These are phyloP conservation scores for Ganoderma meredithae DNA, from an alignment of 1,284 basidiomycete species.

Conservation along the genomic window DNA sequence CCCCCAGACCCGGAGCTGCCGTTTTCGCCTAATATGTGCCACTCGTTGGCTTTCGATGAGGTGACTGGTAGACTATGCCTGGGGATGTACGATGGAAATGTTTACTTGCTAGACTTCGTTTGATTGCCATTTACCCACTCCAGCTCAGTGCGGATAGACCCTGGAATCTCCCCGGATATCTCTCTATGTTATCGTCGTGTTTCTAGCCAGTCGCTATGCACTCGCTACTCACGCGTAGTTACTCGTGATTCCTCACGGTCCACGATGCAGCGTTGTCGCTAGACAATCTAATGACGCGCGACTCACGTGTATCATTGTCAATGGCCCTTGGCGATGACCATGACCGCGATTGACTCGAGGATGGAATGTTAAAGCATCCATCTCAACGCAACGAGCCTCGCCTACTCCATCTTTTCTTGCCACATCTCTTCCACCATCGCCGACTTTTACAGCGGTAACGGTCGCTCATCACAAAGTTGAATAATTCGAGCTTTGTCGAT, in stretches of 20 bases:
- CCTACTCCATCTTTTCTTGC: neutral
- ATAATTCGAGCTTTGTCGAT: conserved; percentile 23
- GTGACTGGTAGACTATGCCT: conserved; percentile 55
- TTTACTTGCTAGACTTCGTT: conserved; percentile 59
- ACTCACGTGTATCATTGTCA: conserved; percentile 15
- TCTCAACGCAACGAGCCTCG: neutral
- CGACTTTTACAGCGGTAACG: neutral
- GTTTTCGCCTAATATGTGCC: conserved; percentile 52
- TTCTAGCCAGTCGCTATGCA: neutral
- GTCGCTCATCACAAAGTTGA: neutral
- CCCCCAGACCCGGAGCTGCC: conserved; percentile 53
- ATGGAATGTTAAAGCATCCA: neutral
- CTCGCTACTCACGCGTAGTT: neutral
- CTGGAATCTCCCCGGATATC: neutral
- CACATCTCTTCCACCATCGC: neutral
- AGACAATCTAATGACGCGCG: neutral
- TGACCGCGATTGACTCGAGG: conserved; percentile 25
- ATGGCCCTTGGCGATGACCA: conserved; percentile 13
- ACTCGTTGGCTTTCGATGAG: conserved; percentile 59
- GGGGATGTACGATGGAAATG: conserved; percentile 55
- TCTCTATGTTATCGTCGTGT: neutral
- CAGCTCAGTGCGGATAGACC: neutral
- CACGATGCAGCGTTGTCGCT: neutral
- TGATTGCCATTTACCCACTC: conserved; percentile 24
- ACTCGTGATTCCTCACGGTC: neutral